Evolutionary conservation across 306 rosid species (phyloP).

Genomic region (Quercus berberidifolia): DNA sequence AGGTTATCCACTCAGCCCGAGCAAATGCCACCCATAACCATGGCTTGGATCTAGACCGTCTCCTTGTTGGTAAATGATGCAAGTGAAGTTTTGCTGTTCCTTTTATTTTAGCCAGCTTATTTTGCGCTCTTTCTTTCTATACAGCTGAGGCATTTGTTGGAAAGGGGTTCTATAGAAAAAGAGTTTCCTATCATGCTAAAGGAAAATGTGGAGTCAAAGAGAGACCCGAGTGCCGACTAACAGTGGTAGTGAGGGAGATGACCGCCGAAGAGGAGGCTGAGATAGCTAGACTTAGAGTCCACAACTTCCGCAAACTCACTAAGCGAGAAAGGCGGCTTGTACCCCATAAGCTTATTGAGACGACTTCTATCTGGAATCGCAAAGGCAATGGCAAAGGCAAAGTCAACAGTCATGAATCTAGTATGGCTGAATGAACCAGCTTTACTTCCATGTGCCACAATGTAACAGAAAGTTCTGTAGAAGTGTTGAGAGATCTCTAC

Average conservation of each 20-base stretch:
- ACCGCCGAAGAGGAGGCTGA: constrained; percentile 86
- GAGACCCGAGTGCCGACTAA: constrained; percentile 77
- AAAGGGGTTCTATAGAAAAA: constrained; percentile 61
- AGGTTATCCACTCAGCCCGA: constrained; percentile 91
- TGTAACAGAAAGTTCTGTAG: neutral
- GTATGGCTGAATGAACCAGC: neutral
- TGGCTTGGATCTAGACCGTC: constrained; percentile 80
- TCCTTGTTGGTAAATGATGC: constrained; percentile 65
- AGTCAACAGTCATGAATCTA: constrained; percentile 9
- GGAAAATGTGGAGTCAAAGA: constrained; percentile 42
- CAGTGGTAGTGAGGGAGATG: constrained; percentile 78
- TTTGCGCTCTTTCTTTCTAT: constrained; percentile 8
- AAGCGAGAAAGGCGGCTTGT: constrained; percentile 73
- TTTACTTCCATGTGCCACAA: neutral
- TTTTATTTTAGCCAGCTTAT: constrained; percentile 18
- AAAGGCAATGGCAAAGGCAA: neutral
- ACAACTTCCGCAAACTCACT: constrained; percentile 62
- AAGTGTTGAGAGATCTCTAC: neutral
- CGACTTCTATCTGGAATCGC: constrained; percentile 80
- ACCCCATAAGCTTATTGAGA: constrained; percentile 89
- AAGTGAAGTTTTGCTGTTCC: constrained; percentile 11
- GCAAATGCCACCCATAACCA: constrained; percentile 94
- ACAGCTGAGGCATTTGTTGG: constrained; percentile 91
- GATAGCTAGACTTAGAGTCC: constrained; percentile 78
- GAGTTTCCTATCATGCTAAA: constrained; percentile 45